Base-by-base conservation (phyloP, 2,329 filamentous ascomycete species). In the Fusarium tjaetaba region DNA sequence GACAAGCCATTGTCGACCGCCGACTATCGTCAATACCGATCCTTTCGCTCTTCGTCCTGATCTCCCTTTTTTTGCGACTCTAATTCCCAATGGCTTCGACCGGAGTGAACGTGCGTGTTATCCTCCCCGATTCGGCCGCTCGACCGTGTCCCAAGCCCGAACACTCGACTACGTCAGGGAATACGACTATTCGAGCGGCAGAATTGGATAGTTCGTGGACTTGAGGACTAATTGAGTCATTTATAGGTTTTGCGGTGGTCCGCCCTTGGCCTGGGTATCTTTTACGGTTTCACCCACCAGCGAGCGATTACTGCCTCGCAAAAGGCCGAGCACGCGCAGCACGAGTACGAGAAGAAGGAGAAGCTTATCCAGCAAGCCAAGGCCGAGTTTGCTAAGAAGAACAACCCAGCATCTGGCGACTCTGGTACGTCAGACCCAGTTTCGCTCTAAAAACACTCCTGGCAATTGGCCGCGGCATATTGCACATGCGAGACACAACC, bases 231-330 rank as follows among this genome's bases (percentile, higher is more conserved):
- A 82, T 80, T 79, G 72, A 76, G 63, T 61, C 38, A 55, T 73
- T 68, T 79, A 59, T 84, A 99, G 96, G 96, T 99, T 85, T 90
- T 98, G 85, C 95, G 96, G 86, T 99, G 96, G 90, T 96, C 95
- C 82, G 95, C 95, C 82, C 93, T 99, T 77, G 93, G 92, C 81
- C 88, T 94, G 81, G 96, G 96, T 83, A 87, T 98, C 82, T 92
- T 97, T 86, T 99, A 99, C 88, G 96, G 96, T 84, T 91, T 97
- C 88, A 94, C 92, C 85, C 96, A 97, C 88, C 96, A 99, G 88
- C 88, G 92, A 81, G 89, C 90, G 72, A 92, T 99, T 84, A 92
- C 86, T 77, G 85, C 93, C 65, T 85, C 89, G 80, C 91, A 95
- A 81, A 93, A 91, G 85, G 85, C 89, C 71, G 88, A 91, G 77